Conservation (phyloP, 495 filamentous ascomycete genomes). For the Stereocaulon alpinum region DNA sequence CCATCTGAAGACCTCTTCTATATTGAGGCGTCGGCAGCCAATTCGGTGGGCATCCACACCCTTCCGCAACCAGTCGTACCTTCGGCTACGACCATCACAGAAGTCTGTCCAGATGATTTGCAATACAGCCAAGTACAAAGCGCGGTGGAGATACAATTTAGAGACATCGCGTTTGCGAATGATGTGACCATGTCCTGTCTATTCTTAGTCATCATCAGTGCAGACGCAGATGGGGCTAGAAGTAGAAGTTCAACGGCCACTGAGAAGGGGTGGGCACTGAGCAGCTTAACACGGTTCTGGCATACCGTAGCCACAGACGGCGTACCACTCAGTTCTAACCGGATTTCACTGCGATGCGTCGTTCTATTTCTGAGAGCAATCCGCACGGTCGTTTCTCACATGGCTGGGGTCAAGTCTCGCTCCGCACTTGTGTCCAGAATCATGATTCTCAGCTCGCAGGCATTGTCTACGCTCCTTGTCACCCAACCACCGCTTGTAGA, state of each 20-base stretch:
- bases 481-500: neutral
- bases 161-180: neutral
- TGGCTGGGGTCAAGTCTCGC: neutral
- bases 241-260: neutral
- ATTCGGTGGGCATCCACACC: neutral
- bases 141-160: neutral
- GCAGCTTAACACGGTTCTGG: conserved; percentile 4
- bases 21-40: conserved; percentile 6
- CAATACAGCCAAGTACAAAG: conserved; percentile 2
- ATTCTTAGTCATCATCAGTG: neutral
- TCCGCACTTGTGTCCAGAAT: conserved; percentile 2
- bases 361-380: neutral
- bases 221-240: neutral
- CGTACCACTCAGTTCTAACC: neutral
- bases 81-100: conserved; percentile 6
- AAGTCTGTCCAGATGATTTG: neutral
- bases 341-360: neutral
- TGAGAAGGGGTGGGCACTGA: conserved; percentile 1
- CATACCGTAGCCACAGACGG: neutral
- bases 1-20: conserved; percentile 13
- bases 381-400: neutral
- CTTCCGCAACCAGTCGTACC: conserved; percentile 1
- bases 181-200: conserved; percentile 3
- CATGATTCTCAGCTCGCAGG: neutral
- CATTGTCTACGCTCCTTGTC: neutral